Percentiles rank a stretch among this genome's conserved stretches.
Conservation (phyloP, 2,329 filamentous ascomycete species). For the Fusarium graminum region DNA sequence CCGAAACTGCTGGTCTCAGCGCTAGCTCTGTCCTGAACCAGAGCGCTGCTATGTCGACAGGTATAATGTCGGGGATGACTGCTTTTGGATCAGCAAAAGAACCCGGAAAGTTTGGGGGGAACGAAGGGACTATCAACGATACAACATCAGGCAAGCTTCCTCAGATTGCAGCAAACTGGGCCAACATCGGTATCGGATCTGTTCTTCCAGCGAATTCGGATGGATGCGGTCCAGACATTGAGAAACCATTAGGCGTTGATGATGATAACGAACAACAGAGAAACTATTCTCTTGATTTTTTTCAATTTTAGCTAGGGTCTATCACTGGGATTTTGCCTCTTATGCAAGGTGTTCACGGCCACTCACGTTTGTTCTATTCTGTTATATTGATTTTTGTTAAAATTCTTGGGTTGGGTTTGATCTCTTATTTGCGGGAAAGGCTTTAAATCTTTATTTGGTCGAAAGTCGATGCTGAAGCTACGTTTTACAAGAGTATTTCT, state of each 20-base stretch:
- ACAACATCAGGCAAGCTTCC: slow-evolving; percentile 3
- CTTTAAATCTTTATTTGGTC: neutral
- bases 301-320: slow-evolving; percentile 50
- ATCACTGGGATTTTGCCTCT: neutral
- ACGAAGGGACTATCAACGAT: neutral
- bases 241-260: slow-evolving; percentile 44
- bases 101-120: slow-evolving; percentile 3
- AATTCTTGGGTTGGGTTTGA: neutral
- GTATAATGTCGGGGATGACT: slow-evolving; percentile 43
- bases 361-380: slow-evolving; percentile 10
- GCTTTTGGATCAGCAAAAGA: slow-evolving; percentile 34
- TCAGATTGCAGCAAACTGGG: slow-evolving; percentile 33
- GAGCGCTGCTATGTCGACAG: slow-evolving; percentile 44
- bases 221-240: slow-evolving; percentile 51
- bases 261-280: slow-evolving; percentile 40
- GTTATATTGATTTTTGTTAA: neutral
- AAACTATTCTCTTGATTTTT: slow-evolving; percentile 58
- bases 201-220: slow-evolving; percentile 52
- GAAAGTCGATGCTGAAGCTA: neutral
- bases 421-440: neutral
- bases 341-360: slow-evolving; percentile 25
- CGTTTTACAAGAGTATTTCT: neutral
- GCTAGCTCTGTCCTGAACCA: slow-evolving; percentile 49
- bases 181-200: slow-evolving; percentile 13
- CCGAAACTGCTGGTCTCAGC: slow-evolving; percentile 49